A percentile compares a stretch with the other conserved stretches of the same genome.
These are phyloP conservation scores for Dactylellina sp. DNA, from an alignment of 2,329 filamentous ascomycete species.

Conservation along the genomic window DNA sequence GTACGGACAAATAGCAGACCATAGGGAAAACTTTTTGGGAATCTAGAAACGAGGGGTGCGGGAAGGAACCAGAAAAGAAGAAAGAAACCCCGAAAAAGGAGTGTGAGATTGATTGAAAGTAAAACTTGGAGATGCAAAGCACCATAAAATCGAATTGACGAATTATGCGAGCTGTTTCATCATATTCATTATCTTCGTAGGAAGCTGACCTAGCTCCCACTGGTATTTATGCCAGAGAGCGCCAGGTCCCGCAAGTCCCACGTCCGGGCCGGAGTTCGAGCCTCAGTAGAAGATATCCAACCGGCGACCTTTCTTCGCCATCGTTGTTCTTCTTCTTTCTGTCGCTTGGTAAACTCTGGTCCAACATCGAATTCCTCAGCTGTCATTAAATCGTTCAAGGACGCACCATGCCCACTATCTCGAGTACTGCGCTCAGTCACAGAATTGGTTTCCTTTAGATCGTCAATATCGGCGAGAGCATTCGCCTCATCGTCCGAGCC, in stretches of 20 bases:
- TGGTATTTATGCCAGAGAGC: constrained; percentile 74
- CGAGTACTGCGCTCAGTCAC: constrained; percentile 68
- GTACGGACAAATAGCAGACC: constrained; percentile 20
- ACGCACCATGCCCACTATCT: constrained; percentile 64
- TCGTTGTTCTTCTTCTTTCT: constrained; percentile 88
- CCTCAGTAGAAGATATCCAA: constrained; percentile 77
- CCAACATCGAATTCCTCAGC: constrained; percentile 98
- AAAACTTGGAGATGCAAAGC: not conserved
- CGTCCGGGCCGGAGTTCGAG: constrained; percentile 64
- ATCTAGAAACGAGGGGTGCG: constrained; percentile 8
- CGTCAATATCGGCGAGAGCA: constrained; percentile 74
- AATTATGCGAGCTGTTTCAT: too few species aligned
- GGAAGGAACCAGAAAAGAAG: not conserved
- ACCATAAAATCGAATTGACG: not conserved
- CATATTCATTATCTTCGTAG: not conserved
- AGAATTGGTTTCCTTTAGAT: constrained; percentile 74
- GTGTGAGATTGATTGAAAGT: not conserved
- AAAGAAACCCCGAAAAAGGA: too few species aligned
- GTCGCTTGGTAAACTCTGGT: constrained; percentile 88
- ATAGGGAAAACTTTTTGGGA: constrained; percentile 24
- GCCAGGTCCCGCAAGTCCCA: constrained; percentile 73
- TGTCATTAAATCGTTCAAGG: constrained; percentile 79
- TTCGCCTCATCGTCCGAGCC: constrained; percentile 69
- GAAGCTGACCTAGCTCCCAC: constrained; percentile 13
- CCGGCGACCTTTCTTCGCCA: constrained; percentile 89